Conservation (phyloP, 768 basidiomycete genomes). For the Lactarius sp. region DNA sequence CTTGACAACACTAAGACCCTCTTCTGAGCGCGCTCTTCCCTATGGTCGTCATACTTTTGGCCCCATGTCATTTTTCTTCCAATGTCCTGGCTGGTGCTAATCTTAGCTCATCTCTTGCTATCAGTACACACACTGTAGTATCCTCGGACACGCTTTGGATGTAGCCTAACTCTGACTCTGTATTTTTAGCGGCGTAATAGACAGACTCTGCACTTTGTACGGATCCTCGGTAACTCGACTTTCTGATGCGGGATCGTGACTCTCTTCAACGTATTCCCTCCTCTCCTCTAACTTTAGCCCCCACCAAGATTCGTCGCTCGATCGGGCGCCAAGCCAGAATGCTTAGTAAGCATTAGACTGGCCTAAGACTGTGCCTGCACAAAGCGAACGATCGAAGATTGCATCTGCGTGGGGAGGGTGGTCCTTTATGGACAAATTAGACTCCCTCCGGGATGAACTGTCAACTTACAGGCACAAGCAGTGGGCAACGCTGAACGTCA, state of each 20-base stretch:
- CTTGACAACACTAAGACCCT: neutral
- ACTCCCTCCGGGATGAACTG: neutral
- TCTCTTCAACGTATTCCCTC: too few relatives aligned
- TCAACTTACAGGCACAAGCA: neutral
- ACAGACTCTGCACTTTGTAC: slow-evolving; percentile 10
- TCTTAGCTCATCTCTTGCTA: slow-evolving; percentile 7
- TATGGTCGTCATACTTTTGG: neutral
- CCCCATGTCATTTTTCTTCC: neutral
- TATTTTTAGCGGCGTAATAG: slow-evolving; percentile 19
- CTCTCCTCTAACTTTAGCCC: too few relatives aligned
- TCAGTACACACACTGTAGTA: slow-evolving; percentile 17
- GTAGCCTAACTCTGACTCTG: slow-evolving; percentile 15
- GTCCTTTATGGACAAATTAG: neutral
- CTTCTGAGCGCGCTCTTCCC: slow-evolving; percentile 4
- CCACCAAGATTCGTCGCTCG: slow-evolving; percentile 7
- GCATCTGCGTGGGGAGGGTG: neutral
- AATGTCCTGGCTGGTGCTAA: neutral
- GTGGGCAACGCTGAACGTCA: neutral
- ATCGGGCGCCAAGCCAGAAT: slow-evolving; percentile 3
- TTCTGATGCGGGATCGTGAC: too few relatives aligned
- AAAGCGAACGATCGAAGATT: slow-evolving; percentile 5
- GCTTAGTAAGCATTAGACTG: neutral
- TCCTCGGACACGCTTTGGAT: slow-evolving; percentile 13
- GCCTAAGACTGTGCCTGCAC: neutral
- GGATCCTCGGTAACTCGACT: neutral